Base-by-base conservation (phyloP, 1,284 basidiomycete species). In the Phellinidium pouzarii region DNA sequence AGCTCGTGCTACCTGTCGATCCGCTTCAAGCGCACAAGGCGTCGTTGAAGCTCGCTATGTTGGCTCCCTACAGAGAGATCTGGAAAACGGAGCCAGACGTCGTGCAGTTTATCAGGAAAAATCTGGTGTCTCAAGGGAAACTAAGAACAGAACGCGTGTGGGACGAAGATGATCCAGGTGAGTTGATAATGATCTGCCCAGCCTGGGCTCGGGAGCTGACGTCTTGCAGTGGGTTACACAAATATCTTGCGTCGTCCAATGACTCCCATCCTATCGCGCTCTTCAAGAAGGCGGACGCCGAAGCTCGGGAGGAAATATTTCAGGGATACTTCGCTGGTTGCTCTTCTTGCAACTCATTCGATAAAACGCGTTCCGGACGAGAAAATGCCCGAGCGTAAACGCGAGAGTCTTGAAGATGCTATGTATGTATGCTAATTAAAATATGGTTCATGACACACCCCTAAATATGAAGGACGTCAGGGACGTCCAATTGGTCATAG, bases 1-100 rank as follows among this genome's bases (percentile, higher is more conserved):
- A 75, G 3, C 68, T 83, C 14, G 63, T 66, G 20, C 67, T 77
- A 11, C 76, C 74, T 8, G 61, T 66, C 22, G 81, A 82, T 40
- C 79, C 78, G 8, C 75, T 76, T 41, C 70, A 75, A 1, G 58
- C 59, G 6, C 67, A 81, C 17, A 64, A 61, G 46, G 62, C 62
- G 20, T 54, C 67, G 19, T 59, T 69, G 60, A 58, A 59, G 56
- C 54, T 76, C 14, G 51, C 65, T 44, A 52, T 65, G 11, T 56
- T 74, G 17, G 52, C 64, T 11, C 60, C 66, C 8, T 77, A 72
- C 50, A 71, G 77, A 26, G 80, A 83, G 60, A 68, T 38, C 6
- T 47, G 25, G 44, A 20, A 49, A 20, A 19, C 40, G 6, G 37
- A 34, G 14, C 45, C 45, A 9, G 38, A 48, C 20, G 36, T 34